Conservation (phyloP, 164 flowering plant species). For the Chimonanthus salicifolius region DNA sequence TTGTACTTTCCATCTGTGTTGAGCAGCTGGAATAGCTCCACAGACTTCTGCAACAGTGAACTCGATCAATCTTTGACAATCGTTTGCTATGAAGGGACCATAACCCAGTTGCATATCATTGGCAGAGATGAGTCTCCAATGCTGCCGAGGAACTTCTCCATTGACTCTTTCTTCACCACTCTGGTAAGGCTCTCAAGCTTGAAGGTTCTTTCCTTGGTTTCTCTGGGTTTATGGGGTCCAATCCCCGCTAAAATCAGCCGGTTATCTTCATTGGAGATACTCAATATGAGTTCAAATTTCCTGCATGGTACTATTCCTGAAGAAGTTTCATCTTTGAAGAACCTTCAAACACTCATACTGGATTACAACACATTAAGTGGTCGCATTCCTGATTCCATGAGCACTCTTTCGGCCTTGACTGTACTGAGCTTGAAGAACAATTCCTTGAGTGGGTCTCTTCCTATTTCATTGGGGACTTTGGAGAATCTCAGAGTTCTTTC, state of each 20-base stretch:
- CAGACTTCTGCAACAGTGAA: constrained; percentile 75
- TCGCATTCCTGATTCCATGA: constrained; percentile 49
- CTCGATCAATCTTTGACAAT: constrained; percentile 51
- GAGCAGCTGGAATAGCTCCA: constrained; percentile 55
- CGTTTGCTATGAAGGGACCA: constrained; percentile 74
- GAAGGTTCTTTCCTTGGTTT: constrained; percentile 81
- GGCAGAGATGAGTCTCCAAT: constrained; percentile 43
- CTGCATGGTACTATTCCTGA: constrained; percentile 57
- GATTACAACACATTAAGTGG: constrained; percentile 75
- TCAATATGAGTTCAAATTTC: constrained; percentile 79
- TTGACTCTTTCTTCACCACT: constrained; percentile 58
- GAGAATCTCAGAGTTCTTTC: constrained; percentile 62
- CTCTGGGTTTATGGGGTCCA: constrained; percentile 90
- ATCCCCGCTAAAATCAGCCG: constrained; percentile 57
- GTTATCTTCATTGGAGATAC: constrained; percentile 70
- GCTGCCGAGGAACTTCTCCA: constrained; percentile 63
- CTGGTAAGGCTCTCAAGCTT: constrained; percentile 63
- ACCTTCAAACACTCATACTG: constrained; percentile 70
- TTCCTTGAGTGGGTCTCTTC: constrained; percentile 56
- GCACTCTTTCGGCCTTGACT: constrained; percentile 44
- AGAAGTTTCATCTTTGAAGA: constrained; percentile 41
- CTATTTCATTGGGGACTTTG: constrained; percentile 46
- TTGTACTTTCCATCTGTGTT: constrained; percentile 54
- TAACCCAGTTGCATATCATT: constrained; percentile 75
- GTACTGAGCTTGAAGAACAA: constrained; percentile 80